Conservation (phyloP, 345 rosid genomes). For the Melaleuca alternifolia region DNA sequence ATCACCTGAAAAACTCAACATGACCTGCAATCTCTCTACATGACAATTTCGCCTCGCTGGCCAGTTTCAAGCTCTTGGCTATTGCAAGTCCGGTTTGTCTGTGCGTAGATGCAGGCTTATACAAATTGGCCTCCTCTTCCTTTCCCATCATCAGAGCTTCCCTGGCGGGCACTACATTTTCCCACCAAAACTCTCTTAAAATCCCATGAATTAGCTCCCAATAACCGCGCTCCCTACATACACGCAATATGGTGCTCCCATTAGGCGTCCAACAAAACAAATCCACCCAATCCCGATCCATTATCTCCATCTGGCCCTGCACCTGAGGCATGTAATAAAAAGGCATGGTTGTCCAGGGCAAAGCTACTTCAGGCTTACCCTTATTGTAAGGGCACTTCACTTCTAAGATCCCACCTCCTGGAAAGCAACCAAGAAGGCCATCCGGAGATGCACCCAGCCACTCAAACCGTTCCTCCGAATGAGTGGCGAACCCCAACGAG, state of each 20-base stretch:
- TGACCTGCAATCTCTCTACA: conserved; percentile 86
- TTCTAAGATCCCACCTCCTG: conserved; percentile 68
- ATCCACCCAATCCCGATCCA: conserved; percentile 88
- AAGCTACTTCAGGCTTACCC: conserved; percentile 70
- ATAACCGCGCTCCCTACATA: conserved; percentile 49
- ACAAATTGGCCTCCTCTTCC: conserved; percentile 38
- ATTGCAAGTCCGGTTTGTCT: conserved; percentile 56
- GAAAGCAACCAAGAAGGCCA: conserved; percentile 60
- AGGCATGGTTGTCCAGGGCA: conserved; percentile 77
- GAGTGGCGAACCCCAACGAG: conserved; percentile 66
- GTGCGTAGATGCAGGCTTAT: conserved; percentile 59
- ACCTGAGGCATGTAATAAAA: conserved; percentile 95
- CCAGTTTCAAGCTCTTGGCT: conserved; percentile 53
- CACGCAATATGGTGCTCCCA: conserved; percentile 73
- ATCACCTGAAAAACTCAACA: conserved; percentile 57
- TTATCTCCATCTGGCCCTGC: conserved; percentile 94
- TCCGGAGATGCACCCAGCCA: conserved; percentile 98
- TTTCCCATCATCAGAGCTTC: conserved; percentile 49
- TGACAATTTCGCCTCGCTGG: conserved; percentile 44
- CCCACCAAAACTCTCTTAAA: conserved; percentile 86
- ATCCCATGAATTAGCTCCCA: conserved; percentile 64
- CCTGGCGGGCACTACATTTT: conserved; percentile 71
- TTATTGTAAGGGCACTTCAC: conserved; percentile 94
- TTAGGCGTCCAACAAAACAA: conserved; percentile 91
- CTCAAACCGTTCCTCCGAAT: conserved; percentile 37